Conservation (phyloP, 345 rosid species). For the Eucalyptus sp. region DNA sequence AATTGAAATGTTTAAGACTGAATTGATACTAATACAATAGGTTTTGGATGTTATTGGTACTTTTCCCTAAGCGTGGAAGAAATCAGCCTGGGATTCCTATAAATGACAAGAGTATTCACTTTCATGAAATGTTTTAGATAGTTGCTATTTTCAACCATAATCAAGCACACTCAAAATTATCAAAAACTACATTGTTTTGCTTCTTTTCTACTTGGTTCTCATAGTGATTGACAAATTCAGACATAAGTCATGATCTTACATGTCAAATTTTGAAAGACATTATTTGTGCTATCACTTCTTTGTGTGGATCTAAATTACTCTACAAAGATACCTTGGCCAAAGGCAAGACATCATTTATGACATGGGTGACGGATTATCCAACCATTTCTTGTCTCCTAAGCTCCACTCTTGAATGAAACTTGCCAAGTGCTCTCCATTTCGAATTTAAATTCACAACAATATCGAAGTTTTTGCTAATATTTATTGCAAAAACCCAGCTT, state of each 20-base stretch:
- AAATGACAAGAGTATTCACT: not conserved
- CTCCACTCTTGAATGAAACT: not conserved
- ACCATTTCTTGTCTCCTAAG: not conserved
- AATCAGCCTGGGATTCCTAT: too few relatives aligned
- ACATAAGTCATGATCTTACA: not conserved
- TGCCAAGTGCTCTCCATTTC: not conserved
- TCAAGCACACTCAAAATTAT: not conserved
- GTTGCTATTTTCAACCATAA: not conserved
- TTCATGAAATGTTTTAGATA: not conserved
- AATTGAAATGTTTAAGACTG: too few relatives aligned
- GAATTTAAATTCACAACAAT: not conserved
- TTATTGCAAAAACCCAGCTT: not conserved
- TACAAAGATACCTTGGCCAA: not conserved
- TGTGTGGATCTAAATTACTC: not conserved
- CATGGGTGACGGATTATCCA: not conserved
- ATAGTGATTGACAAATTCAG: not conserved
- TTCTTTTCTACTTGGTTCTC: not conserved
- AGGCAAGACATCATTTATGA: not conserved
- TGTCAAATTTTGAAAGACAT: not conserved
- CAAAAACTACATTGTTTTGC: not conserved
- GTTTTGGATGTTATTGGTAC: too few relatives aligned
- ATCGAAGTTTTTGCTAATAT: not conserved
- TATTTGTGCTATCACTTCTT: not conserved
- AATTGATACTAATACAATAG: accelerated
- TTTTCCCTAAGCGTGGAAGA: accelerated